Conservation (phyloP, 2,329 filamentous ascomycete species). For the Emmonsiellopsis sp. region DNA sequence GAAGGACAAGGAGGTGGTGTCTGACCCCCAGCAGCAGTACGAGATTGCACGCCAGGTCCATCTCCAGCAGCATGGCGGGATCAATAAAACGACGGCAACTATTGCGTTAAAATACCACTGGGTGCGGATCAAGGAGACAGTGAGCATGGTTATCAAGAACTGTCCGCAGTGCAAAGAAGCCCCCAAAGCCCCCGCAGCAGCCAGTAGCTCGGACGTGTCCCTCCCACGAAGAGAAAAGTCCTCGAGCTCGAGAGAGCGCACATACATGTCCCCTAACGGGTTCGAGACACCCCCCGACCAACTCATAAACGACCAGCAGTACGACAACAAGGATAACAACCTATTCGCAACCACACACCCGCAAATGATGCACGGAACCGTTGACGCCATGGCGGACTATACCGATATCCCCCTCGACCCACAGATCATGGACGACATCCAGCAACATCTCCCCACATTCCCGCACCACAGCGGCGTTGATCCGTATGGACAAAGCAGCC, state of each 20-base stretch:
- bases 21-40: constrained; percentile 80
- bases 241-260: constrained; percentile 5
- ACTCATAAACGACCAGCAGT: constrained; percentile 11
- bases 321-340: constrained; percentile 17
- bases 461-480: constrained; percentile 32
- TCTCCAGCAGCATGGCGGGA: constrained; percentile 70
- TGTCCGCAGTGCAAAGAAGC: constrained; percentile 83
- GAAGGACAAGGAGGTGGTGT: constrained; percentile 95
- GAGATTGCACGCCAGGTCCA: constrained; percentile 77
- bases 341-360: constrained; percentile 18
- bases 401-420: constrained; percentile 51
- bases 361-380: constrained; percentile 25
- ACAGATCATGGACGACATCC: constrained; percentile 49
- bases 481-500: constrained; percentile 20
- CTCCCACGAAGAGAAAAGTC: constrained; percentile 15
- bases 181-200: constrained; percentile 45
- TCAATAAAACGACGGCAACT: constrained; percentile 94
- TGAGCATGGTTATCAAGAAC: constrained; percentile 86
- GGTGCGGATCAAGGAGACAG: constrained; percentile 96
- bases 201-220: constrained; percentile 7
- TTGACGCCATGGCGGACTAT: constrained; percentile 33
- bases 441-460: constrained; percentile 34
- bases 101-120: constrained; percentile 95
- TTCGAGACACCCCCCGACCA: constrained; percentile 12
- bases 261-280: constrained; percentile 8